Conservation (phyloP, 768 basidiomycete genomes). For the Tylopilus sp. region DNA sequence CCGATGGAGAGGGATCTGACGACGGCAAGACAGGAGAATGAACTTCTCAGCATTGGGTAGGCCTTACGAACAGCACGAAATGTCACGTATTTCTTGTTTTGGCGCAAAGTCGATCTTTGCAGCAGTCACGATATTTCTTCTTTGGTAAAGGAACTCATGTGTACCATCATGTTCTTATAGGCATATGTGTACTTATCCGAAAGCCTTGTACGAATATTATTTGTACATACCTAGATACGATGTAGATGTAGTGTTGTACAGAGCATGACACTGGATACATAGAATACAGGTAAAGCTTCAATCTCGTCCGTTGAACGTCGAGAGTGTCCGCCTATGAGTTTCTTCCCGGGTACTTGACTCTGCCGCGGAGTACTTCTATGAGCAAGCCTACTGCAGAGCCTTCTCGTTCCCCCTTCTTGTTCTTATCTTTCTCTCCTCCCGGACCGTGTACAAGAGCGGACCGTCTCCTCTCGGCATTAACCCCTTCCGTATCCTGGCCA, state of each 20-base stretch:
- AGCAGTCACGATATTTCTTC: neutral
- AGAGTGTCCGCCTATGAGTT: neutral
- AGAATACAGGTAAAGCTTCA: neutral
- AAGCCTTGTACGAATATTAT: neutral
- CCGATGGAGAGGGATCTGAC: neutral
- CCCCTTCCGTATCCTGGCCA: slow-evolving; percentile 18
- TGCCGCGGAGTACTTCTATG: slow-evolving; percentile 31
- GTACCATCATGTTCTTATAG: neutral
- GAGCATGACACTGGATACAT: neutral
- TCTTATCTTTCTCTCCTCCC: slow-evolving; percentile 30
- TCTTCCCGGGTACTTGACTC: slow-evolving; percentile 21
- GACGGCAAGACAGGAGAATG: neutral
- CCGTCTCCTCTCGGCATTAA: slow-evolving; percentile 35
- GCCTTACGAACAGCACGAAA: neutral
- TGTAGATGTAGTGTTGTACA: neutral
- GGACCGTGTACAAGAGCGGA: slow-evolving; percentile 64
- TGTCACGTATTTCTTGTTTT: neutral
- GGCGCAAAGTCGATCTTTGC: neutral
- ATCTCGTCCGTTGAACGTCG: neutral
- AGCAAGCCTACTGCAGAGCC: slow-evolving; percentile 29
- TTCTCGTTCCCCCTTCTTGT: slow-evolving; percentile 21
- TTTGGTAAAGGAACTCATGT: neutral
- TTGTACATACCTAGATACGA: neutral
- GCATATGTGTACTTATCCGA: neutral
- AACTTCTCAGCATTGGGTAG: neutral